A percentile compares a stretch with the other conserved stretches of the same genome.
phyloP scores from a whole-genome alignment of 2,329 filamentous ascomycete species.

The Tolypocladium ovalisporum region DNA sequence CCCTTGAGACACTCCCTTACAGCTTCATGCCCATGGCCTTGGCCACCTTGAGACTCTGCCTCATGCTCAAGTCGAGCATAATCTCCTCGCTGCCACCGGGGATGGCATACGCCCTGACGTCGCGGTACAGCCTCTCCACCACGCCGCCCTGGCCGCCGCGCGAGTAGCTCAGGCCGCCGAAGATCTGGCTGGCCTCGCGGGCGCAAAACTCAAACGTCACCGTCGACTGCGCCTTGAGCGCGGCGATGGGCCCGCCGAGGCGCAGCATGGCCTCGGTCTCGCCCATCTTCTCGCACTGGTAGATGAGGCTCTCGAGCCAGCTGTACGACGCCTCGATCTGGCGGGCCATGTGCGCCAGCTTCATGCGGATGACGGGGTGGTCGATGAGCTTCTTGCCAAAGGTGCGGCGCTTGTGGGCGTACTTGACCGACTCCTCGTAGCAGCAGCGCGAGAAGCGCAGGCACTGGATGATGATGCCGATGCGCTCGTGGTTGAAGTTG shows the following conservation, averaged over 20 bases:
- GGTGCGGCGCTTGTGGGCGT: constrained; percentile 91
- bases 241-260: constrained; percentile 86
- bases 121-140: constrained; percentile 87
- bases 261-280: constrained; percentile 94
- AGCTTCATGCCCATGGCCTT: constrained; percentile 94
- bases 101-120: constrained; percentile 92
- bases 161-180: constrained; percentile 85
- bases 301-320: constrained; percentile 94
- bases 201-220: constrained; percentile 97
- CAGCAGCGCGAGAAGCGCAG: constrained; percentile 92
- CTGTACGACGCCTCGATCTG: constrained; percentile 96
- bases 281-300: constrained; percentile 84
- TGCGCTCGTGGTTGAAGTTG: constrained; percentile 98
- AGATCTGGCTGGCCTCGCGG: constrained; percentile 92
- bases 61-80: constrained; percentile 93
- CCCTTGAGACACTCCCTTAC: constrained; percentile 30
- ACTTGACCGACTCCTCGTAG: constrained; percentile 93
- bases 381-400: constrained; percentile 96
- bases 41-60: constrained; percentile 79
- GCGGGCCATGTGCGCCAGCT: constrained; percentile 95
- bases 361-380: constrained; percentile 93
- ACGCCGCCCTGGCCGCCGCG: constrained; percentile 91
- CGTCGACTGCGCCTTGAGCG: constrained; percentile 88
- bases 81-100: constrained; percentile 96
- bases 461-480: constrained; percentile 97